Evolutionary conservation across 2,329 filamentous ascomycete species (phyloP).

Genomic region (Coniella lustricola): DNA sequence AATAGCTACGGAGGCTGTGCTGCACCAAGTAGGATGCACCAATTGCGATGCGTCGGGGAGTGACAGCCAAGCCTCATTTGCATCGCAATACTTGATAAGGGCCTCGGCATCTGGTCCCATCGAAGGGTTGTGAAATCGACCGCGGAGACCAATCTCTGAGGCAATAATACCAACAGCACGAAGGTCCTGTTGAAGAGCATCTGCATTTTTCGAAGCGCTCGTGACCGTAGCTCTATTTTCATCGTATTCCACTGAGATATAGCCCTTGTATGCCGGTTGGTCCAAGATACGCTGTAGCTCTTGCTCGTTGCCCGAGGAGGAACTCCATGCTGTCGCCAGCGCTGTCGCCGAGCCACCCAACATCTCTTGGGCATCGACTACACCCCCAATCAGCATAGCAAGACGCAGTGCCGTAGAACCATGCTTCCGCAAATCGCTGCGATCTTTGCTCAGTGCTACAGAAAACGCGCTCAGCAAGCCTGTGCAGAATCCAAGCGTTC

Average conservation of each 20-base stretch:
- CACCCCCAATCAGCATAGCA: conserved; percentile 29
- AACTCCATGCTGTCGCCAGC: neutral
- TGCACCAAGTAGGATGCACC: conserved; percentile 21
- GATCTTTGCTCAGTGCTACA: neutral
- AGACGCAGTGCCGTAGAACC: conserved; percentile 32
- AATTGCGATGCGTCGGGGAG: conserved; percentile 26
- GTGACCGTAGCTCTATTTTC: neutral
- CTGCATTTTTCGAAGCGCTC: neutral
- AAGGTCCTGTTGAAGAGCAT: neutral
- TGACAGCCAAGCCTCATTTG: conserved; percentile 23
- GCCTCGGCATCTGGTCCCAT: neutral
- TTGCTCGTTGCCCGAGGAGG: no score
- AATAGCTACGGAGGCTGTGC: no score
- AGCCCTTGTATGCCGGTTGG: neutral
- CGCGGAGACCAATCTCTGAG: neutral
- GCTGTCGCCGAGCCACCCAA: neutral
- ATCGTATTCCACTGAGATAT: neutral
- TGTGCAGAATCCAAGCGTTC: conserved; percentile 1
- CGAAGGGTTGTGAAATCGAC: neutral
- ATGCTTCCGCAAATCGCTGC: conserved; percentile 27
- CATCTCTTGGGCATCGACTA: conserved; percentile 30
- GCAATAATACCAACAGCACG: no score
- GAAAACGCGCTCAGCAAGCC: conserved; percentile 1
- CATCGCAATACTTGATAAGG: neutral
- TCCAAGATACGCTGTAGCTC: no score